Evolutionary conservation across 1,284 basidiomycete species (phyloP), one percentile per base, ranked within the genome.

Genomic region (Peniophora sp.): DNA sequence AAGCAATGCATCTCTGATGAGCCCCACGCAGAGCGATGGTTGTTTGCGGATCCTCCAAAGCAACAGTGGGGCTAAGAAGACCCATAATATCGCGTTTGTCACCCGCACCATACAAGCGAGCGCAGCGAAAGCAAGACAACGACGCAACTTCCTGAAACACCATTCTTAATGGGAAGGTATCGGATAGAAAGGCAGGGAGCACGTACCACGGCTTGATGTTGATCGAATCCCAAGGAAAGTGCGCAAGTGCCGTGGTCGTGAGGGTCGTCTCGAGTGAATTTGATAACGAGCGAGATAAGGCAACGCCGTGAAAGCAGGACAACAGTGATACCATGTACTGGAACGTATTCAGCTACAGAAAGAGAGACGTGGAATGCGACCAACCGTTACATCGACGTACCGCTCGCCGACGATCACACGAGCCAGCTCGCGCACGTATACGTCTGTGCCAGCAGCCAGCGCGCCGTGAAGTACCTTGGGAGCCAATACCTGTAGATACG

Each of bases 181-280:
- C 37, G 37, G n/a, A 8, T 41, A 20, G 8, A 41, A 8, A 15
- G n/a, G 15, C 37, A n/a, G 6, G n/a, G n/a, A 41, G 5, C n/a
- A n/a, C 52, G 3, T 36, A 57, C 56, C 56, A 52, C 12, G 47
- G 12, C 17, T 20, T 17, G 47, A 14, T 1, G 51, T 27, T 41
- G 43, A 20, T 15, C 2, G 67, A 55, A 53, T 78, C 68, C 86
- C 85, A 89, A 1, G 86, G 94, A 70, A 91, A 98, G 62, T 79
- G 80, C 22, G 73, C 75, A 47, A 97, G 74, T 0, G 94, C 94
- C 35, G 88, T 68, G 0, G 84, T 83, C 0, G 88, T 90, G 39
- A 99, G 67, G 0, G 90, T 83, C 0, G 93, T 94, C 64, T 99
- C 97, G 18, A 93, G 69, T 3, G 93, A 95, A 63, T 98, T 99